Conservation (phyloP, 495 filamentous ascomycete species). For the Penicillium chermesinum region DNA sequence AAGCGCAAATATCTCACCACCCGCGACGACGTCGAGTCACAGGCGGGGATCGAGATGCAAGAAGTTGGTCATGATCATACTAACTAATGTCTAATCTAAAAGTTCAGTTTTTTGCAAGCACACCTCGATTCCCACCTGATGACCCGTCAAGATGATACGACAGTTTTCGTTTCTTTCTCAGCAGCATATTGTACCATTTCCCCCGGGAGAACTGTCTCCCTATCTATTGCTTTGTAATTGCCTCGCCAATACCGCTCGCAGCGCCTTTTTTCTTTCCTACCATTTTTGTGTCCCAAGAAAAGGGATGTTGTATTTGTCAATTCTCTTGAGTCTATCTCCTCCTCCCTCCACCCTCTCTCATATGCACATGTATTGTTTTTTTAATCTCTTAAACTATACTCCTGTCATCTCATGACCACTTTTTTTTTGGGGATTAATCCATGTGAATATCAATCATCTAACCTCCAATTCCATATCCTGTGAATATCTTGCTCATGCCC, state of each 20-base stretch:
- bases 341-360: too few species aligned
- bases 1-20: conserved; percentile 49
- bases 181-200: conserved; percentile 2
- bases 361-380: too few species aligned
- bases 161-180: conserved; percentile 8
- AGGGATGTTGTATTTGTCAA: conserved; percentile 2
- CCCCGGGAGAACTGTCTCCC: conserved; percentile 6
- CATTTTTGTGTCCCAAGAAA: not conserved
- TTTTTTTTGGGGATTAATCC: too few species aligned
- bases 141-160: conserved; percentile 20
- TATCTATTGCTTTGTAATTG: conserved; percentile 17
- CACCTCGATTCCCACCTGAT: conserved; percentile 9
- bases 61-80: conserved; percentile 34
- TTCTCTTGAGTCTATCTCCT: conserved; percentile 5
- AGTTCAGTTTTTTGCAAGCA: not conserved
- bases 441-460: too few species aligned
- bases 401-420: too few species aligned
- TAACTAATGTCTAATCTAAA: not conserved
- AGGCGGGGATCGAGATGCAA: conserved; percentile 58
- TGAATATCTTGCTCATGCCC: too few species aligned
- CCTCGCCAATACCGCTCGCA: conserved; percentile 7
- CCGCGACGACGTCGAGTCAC: conserved; percentile 46
- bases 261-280: not conserved
- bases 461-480: too few species aligned
- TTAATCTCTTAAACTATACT: too few species aligned